Evolutionary conservation across 1,284 basidiomycete species (phyloP), one percentile per base, ranked within the genome.

Genomic region (Cryptococcus sp.): DNA sequence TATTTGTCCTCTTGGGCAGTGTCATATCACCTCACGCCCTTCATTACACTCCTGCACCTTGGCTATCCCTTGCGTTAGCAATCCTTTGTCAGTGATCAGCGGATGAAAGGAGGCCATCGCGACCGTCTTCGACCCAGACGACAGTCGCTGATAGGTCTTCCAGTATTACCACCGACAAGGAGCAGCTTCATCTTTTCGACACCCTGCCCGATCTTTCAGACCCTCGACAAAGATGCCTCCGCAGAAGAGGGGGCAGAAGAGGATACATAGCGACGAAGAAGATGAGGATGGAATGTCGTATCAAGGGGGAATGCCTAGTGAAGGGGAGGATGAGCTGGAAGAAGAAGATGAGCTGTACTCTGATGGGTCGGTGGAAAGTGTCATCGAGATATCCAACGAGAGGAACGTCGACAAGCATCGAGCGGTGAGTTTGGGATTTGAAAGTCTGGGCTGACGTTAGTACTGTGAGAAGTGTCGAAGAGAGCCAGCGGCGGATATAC

Each of bases 401-500:
- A 19, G 21, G 18, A 18, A 35, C 4, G 12, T 35, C 16, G 7
- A 21, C 10, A n/a, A 23, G 18, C 45, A 47, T 31, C 35, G 45
- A 39, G 24, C 22, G 7, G 45, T 47, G 37, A 22, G 45, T 47
- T n/a, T n/a, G n/a, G n/a, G n/a, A 35, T 40, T 19, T 24, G 6
- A 34, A 43, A 57, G 12, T 39, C 2, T 24, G 2, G 18, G 43
- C 16, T 40, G 12, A 23, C 9, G 25, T 5, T 44, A 65, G 63
- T 54, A 54, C 28, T 72, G 69, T 55, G 68, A 72, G 39, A 66
- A 59, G 45, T 72, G 70, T 45, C 35, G 37, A 16, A 42, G 53
- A 3, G 58, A 46, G 3, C 68, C 68, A 5, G 67, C 68, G 0
- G 58, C 65, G 19, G 61, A 53, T 2, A 38, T 72, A 3, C 54